A percentile compares a stretch with the other conserved stretches of the same genome.
These are phyloP conservation scores for Pseudevernia furfuracea DNA, from an alignment of 495 filamentous ascomycete species.

Conservation along the genomic window DNA sequence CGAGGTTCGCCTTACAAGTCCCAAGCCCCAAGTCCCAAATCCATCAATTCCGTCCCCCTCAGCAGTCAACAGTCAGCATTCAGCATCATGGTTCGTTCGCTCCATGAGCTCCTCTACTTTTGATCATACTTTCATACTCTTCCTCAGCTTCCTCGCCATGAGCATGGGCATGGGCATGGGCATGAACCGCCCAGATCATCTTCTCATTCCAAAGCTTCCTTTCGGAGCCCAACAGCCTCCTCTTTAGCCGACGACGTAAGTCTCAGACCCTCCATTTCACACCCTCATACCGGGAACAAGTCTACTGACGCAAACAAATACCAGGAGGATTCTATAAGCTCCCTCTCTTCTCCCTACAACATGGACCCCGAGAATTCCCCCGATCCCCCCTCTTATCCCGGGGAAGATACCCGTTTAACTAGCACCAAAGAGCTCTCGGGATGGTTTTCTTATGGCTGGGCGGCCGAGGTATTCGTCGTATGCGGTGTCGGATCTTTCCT, in stretches of 20 bases:
- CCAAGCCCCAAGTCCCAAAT: not conserved
- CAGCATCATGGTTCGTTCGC: constrained; percentile 15
- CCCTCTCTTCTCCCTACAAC: constrained; percentile 7
- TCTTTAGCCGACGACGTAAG: constrained; percentile 31
- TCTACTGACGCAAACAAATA: not conserved
- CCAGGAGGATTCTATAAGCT: constrained; percentile 23
- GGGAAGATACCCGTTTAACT: constrained; percentile 81
- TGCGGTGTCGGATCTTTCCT: constrained; percentile 89
- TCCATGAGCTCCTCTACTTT: not conserved
- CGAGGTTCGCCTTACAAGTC: not conserved
- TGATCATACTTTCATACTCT: constrained; percentile 4
- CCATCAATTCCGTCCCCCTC: too few species aligned
- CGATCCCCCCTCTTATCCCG: constrained; percentile 50
- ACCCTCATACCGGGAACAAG: not conserved
- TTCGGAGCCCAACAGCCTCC: constrained; percentile 29
- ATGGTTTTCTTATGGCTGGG: constrained; percentile 96
- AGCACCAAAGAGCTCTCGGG: constrained; percentile 81
- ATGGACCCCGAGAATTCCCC: constrained; percentile 25
- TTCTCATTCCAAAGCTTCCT: constrained; percentile 23
- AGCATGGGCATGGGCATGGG: constrained; percentile 9
- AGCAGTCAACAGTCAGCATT: too few species aligned
- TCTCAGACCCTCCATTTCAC: not conserved
- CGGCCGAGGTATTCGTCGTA: constrained; percentile 94
- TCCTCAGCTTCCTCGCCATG: constrained; percentile 32
- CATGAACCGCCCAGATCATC: constrained; percentile 7